Evolutionary conservation across 2,329 filamentous ascomycete genomes (phyloP).

Genomic region (Verticillium isaacii): DNA sequence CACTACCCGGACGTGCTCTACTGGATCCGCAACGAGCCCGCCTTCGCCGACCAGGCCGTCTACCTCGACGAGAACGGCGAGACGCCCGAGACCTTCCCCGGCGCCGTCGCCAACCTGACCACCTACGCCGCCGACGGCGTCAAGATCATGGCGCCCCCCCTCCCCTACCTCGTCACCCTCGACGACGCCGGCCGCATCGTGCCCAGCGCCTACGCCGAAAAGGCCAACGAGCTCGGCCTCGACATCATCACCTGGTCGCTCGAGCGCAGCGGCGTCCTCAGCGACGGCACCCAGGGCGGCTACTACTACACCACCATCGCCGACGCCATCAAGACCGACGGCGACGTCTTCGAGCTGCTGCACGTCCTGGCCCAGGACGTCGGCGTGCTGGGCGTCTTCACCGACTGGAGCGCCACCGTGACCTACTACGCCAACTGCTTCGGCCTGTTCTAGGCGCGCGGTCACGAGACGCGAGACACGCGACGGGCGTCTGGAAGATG

Average conservation of each 20-base stretch:
- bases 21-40: slow-evolving; percentile 59
- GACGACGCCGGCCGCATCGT: slow-evolving; percentile 49
- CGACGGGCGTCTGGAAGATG: too few species aligned
- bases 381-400: slow-evolving; percentile 57
- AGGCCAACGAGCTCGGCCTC: slow-evolving; percentile 56
- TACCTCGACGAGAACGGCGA: slow-evolving; percentile 61
- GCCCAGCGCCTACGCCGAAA: slow-evolving; percentile 57
- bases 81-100: slow-evolving; percentile 40
- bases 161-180: slow-evolving; percentile 55
- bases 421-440: slow-evolving; percentile 73
- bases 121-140: slow-evolving; percentile 53
- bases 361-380: slow-evolving; percentile 60
- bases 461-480: neutral
- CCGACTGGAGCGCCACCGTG: slow-evolving; percentile 64
- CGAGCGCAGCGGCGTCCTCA: slow-evolving; percentile 59
- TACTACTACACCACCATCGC: slow-evolving; percentile 55
- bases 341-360: slow-evolving; percentile 62
- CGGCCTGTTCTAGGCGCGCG: slow-evolving; percentile 21
- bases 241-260: slow-evolving; percentile 66
- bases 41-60: slow-evolving; percentile 57
- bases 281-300: slow-evolving; percentile 39
- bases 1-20: slow-evolving; percentile 59
- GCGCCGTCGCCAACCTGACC: slow-evolving; percentile 52
- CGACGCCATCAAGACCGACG: slow-evolving; percentile 54
- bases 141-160: slow-evolving; percentile 57